Base-by-base conservation (phyloP, 306 rosid genomes). In the Boehmeria nivea region DNA sequence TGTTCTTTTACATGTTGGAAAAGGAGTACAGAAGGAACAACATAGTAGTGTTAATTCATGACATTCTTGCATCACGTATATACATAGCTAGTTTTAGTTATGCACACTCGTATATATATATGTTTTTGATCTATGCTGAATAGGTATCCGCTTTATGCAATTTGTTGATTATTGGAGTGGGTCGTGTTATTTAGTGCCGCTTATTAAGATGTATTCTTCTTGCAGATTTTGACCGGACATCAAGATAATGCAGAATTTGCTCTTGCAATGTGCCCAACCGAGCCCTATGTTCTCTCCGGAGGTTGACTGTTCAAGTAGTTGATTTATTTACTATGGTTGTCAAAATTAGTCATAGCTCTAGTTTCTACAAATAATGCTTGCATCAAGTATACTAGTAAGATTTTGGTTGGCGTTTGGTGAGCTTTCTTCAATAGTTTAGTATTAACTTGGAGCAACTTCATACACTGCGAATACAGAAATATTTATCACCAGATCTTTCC, bases 231-330 rank as follows among this genome's bases (percentile, higher is more conserved):
- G 72, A 93, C 99, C 43, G 99, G 99, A 61, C 99, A 93, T 72
- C 86, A 88, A 76, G 99, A 93, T 48, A 93, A 93, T 93, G 99
- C 99, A 17, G 99, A 93, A 69, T 93, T 85, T 68, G 99, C 99
- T 56, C 99, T 93, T 75, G 95, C 99, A 45, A 85, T 93, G 99
- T 93, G 99, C 79, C 99, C 94, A 51, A 87, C 95, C 51, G 96
- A 93, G 62, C 96, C 99, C 36, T 93, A 76, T 66, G 99, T 93
- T 40, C 88, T 93, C 36, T 93, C 96, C 25, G 99, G 96, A 88
- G 99, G 99, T 93, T 70, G 60, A 59, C 51, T 21, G 48, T 16
- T n/a, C 53, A 28, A 26, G 10, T 19, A 3, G 17, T 24, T 50
- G 15, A 15, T 45, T 45, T 12, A 16, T 24, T 54, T 10, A 16